Evolutionary conservation across 148 eudicot genomes (phyloP), one percentile per base, ranked within the genome.

Genomic region (Dianthus caryophyllus): DNA sequence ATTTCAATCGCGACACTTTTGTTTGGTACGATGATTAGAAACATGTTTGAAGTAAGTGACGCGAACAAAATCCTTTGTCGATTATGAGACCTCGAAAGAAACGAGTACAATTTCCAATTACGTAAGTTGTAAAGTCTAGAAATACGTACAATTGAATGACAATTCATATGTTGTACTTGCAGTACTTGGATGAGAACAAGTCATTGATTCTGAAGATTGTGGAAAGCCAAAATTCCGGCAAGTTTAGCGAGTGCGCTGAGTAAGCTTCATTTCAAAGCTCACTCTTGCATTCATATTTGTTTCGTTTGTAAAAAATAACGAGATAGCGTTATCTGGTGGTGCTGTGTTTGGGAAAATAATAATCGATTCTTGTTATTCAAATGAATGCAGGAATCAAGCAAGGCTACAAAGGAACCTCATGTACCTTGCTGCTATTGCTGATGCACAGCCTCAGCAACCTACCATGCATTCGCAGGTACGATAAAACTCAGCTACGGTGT

Each of bases 141-240:
- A 33, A 33, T 33, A 8, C 39, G 8, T 2, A 33, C 8, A 8
- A n/a, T n/a, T n/a, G n/a, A n/a, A n/a, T n/a, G n/a, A n/a, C n/a
- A n/a, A n/a, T n/a, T n/a, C n/a, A n/a, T n/a, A n/a, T n/a, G n/a
- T n/a, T n/a, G n/a, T n/a, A 33, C 38, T 77, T 66, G 78, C 87
- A 89, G 98, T 93, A 87, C 79, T 77, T 93, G 80, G 98, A 93
- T 78, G 98, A 93, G 79, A 93, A 93, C 91, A 93, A 93, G 79
- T 86, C 96, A 1, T 81, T 93, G 76, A 93, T 93, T 67, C 80
- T 93, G 76, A 93, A 86, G 89, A 93, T 93, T 77, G 98, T 93
- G 66, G 96, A 93, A 82, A 93, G 95, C 81, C 98, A 89, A 64
- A 93, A 89, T 76, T 84, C 88, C 0, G 98, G 98, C 71, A 93